Evolutionary conservation across 2,329 filamentous ascomycete species (phyloP).

Genomic region (Verticillium nonalfalfae): DNA sequence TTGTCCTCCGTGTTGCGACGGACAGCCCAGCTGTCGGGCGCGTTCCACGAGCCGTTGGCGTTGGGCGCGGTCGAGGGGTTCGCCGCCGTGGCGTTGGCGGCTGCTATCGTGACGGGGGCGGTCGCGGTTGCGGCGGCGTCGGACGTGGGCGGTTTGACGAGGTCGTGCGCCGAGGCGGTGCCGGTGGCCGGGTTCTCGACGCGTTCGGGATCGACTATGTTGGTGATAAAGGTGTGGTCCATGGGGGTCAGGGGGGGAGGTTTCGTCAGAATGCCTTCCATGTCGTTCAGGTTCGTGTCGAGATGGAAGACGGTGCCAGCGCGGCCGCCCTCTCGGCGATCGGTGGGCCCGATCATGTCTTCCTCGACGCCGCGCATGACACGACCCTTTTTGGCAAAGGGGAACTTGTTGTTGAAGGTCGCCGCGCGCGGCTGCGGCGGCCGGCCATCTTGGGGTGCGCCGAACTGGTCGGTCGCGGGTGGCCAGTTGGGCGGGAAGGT

Average conservation of each 20-base stretch:
- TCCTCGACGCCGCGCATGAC: conserved; percentile 42
- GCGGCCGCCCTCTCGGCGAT: conserved; percentile 36
- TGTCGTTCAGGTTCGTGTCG: conserved; percentile 82
- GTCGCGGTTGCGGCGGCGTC: conserved; percentile 12
- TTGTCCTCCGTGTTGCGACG: conserved; percentile 65
- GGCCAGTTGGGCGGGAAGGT: conserved; percentile 24
- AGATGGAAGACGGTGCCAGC: conserved; percentile 64
- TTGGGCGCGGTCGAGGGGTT: conserved; percentile 18
- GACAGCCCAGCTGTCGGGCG: conserved; percentile 95
- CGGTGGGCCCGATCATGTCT: conserved; percentile 54
- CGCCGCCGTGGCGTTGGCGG: conserved; percentile 10
- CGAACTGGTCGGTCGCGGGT: conserved; percentile 15
- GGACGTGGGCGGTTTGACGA: conserved; percentile 12
- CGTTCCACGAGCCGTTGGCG: conserved; percentile 66
- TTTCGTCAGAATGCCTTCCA: conserved; percentile 82
- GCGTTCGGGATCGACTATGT: conserved; percentile 35
- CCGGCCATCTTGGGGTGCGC: not conserved
- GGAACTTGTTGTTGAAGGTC: conserved; percentile 57
- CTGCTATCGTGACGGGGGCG: conserved; percentile 13
- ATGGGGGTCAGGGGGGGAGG: conserved; percentile 67
- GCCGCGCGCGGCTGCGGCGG: conserved; percentile 21
- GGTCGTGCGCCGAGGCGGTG: conserved; percentile 11
- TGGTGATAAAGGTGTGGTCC: conserved; percentile 43
- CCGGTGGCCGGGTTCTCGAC: conserved; percentile 16
- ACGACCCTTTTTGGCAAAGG: conserved; percentile 52